Conservation (phyloP, 1,284 basidiomycete genomes). For the Agroathelia rolfsii region DNA sequence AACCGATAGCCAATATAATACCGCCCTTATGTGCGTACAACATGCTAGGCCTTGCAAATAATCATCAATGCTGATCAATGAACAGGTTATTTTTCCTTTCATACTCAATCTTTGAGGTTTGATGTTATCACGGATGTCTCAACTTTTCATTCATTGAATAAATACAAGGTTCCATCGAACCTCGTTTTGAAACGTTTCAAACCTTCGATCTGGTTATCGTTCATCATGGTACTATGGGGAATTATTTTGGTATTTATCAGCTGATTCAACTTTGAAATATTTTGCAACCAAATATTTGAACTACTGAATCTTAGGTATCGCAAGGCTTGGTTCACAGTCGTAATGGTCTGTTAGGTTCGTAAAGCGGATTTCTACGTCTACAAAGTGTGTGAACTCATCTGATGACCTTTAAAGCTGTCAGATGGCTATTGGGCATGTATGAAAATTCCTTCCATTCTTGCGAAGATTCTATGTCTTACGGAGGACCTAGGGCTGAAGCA, state of each 20-base stretch:
- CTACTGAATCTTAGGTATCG: constrained; percentile 32
- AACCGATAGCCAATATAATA: constrained; percentile 51
- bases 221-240: constrained; percentile 60
- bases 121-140: constrained; percentile 4
- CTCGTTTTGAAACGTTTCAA: constrained; percentile 62
- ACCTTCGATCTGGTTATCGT: constrained; percentile 54
- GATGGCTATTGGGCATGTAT: neutral
- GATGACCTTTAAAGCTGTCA: too few relatives aligned
- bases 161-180: constrained; percentile 59
- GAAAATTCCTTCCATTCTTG: constrained; percentile 35
- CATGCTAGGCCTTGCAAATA: too few relatives aligned
- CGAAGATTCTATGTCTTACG: constrained; percentile 31
- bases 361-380: neutral
- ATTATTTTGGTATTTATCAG: constrained; percentile 55
- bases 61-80: too few relatives aligned
- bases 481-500: constrained; percentile 41
- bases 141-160: too few relatives aligned
- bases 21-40: constrained; percentile 44
- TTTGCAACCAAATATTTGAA: too few relatives aligned
- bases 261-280: too few relatives aligned
- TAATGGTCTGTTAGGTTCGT: constrained; percentile 49
- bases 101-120: constrained; percentile 52
- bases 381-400: too few relatives aligned
- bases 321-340: constrained; percentile 63
- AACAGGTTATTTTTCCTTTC: constrained; percentile 57